phyloP scores from a whole-genome alignment of 768 basidiomycete genomes.

The Lyophyllum decastes region DNA sequence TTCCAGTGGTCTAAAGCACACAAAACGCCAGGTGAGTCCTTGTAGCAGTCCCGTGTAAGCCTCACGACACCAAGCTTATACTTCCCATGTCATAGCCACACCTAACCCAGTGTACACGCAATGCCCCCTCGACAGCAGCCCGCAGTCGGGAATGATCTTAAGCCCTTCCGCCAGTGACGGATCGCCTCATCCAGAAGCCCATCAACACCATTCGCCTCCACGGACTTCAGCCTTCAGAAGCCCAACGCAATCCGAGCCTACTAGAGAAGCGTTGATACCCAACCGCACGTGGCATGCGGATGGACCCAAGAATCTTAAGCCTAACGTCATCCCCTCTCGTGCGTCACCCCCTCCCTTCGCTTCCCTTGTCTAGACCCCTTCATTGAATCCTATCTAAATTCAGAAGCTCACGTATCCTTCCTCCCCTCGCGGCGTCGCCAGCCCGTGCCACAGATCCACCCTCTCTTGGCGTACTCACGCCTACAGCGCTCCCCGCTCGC shows the following conservation, averaged over 20 bases:
- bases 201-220: background rate
- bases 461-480: conserved; percentile 4
- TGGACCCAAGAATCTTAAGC: conserved; percentile 4
- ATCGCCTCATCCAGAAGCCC: no score
- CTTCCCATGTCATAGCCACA: background rate
- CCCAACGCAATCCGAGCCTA: background rate
- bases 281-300: background rate
- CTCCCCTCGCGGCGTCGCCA: conserved; percentile 8
- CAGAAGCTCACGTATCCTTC: conserved; percentile 7
- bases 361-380: conserved; percentile 5
- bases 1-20: background rate
- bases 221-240: conserved; percentile 3
- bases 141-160: background rate
- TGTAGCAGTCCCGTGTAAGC: background rate
- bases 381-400: background rate
- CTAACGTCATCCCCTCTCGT: background rate
- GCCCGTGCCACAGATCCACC: conserved; percentile 5
- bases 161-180: background rate
- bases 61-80: background rate
- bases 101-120: background rate
- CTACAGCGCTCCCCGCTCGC: background rate
- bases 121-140: background rate
- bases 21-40: background rate
- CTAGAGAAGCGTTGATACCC: conserved; percentile 1
- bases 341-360: conserved; percentile 4